phyloP scores from a whole-genome alignment of 202 grass and related monocot species.

The Musa balbisiana region DNA sequence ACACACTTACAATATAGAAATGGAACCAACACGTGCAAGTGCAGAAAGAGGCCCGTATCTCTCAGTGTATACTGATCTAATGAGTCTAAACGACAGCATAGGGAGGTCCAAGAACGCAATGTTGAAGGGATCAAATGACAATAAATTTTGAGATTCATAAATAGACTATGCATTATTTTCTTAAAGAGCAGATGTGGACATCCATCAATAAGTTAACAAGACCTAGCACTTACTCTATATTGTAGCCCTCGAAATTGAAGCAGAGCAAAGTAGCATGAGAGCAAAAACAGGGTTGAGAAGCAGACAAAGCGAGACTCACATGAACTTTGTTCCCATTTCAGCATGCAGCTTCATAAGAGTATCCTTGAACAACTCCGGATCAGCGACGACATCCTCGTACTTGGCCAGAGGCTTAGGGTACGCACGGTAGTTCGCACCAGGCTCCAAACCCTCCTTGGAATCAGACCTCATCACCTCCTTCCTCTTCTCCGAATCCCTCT shows the following conservation, averaged over 20 bases:
- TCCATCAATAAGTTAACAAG: too few species aligned
- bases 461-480: slow-evolving; percentile 10
- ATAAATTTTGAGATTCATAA: too few species aligned
- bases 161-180: not conserved
- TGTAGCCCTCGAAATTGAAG: too few species aligned
- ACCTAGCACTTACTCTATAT: too few species aligned
- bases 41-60: not conserved
- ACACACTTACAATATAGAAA: not conserved
- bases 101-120: too few species aligned
- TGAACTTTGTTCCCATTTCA: slow-evolving; percentile 35
- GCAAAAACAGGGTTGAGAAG: not conserved
- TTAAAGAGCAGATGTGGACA: not conserved
- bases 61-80: too few species aligned
- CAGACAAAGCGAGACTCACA: slow-evolving; percentile 25
- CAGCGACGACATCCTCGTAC: slow-evolving; percentile 29
- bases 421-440: not conserved
- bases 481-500: slow-evolving; percentile 15
- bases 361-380: slow-evolving; percentile 29
- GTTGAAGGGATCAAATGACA: too few species aligned
- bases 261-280: too few species aligned
- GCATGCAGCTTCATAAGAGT: slow-evolving; percentile 37
- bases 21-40: not conserved
- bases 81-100: too few species aligned
- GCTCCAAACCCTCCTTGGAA: not conserved
- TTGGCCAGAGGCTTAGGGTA: slow-evolving; percentile 36